phyloP scores from a whole-genome alignment of 1,284 basidiomycete genomes.

The Xerocomus amazonicus region DNA sequence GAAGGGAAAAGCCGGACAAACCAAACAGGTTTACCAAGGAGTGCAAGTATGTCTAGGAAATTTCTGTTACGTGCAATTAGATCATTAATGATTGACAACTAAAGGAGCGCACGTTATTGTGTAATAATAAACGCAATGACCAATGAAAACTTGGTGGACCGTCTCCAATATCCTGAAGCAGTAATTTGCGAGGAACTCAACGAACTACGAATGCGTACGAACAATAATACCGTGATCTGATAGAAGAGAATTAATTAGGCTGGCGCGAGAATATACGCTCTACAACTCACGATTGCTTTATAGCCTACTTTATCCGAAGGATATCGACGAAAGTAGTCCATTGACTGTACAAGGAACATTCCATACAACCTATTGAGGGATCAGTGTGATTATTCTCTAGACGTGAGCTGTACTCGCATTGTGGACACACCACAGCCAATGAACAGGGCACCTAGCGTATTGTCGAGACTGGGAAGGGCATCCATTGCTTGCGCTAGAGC shows the following conservation, averaged over 20 bases:
- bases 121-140: slow-evolving; percentile 57
- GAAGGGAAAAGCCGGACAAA: slow-evolving; percentile 15
- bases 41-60: slow-evolving; percentile 40
- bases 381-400: background rate
- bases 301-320: slow-evolving; percentile 51
- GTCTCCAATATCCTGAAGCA: slow-evolving; percentile 46
- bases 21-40: slow-evolving; percentile 49
- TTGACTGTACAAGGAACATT: slow-evolving; percentile 49
- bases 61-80: slow-evolving; percentile 38
- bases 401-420: slow-evolving; percentile 34
- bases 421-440: slow-evolving; percentile 53
- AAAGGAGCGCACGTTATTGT: slow-evolving; percentile 40
- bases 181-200: background rate
- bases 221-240: slow-evolving; percentile 26
- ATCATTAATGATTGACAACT: background rate
- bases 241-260: background rate
- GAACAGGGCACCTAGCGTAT: slow-evolving; percentile 57
- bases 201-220: slow-evolving; percentile 6
- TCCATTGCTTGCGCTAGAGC: slow-evolving; percentile 15
- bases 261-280: background rate
- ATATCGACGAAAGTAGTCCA: slow-evolving; percentile 54
- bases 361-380: slow-evolving; percentile 41
- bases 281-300: slow-evolving; percentile 49
- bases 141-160: slow-evolving; percentile 52
- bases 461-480: slow-evolving; percentile 33